Percentiles rank a stretch among this genome's conserved stretches.
phyloP scores from a whole-genome alignment of 1,284 basidiomycete genomes.

The Tremellales sp. region DNA sequence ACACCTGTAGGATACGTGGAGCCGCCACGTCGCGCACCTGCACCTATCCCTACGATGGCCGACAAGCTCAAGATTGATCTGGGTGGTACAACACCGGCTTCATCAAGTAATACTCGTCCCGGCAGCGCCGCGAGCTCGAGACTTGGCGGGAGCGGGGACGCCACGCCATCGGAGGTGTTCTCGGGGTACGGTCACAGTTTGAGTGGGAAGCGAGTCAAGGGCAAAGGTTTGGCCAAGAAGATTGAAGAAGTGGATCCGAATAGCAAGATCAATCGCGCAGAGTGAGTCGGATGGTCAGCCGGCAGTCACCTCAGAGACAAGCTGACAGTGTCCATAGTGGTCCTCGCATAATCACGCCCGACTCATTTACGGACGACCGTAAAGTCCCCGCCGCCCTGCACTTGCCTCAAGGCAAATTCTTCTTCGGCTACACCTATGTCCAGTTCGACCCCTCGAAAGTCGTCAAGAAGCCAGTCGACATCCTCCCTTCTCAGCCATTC shows the following conservation, averaged over 20 bases:
- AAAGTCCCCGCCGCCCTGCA: conserved; percentile 86
- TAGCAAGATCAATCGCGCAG: conserved; percentile 82
- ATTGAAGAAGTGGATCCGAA: conserved; percentile 71
- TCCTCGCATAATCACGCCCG: conserved; percentile 78
- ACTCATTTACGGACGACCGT: conserved; percentile 65
- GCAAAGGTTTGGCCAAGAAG: conserved; percentile 80
- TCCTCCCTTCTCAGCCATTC: conserved; percentile 21
- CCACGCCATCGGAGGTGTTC: conserved; percentile 75
- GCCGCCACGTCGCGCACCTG: conserved; percentile 76
- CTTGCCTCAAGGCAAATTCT: conserved; percentile 86
- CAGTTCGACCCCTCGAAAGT: conserved; percentile 58
- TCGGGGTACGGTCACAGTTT: conserved; percentile 88
- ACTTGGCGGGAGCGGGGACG: conserved; percentile 26
- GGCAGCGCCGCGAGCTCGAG: conserved; percentile 30
- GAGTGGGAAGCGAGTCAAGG: conserved; percentile 81
- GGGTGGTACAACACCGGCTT: conserved; percentile 63
- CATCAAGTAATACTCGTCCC: conserved; percentile 67
- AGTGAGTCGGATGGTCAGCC: too few relatives aligned
- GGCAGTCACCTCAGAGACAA: background rate
- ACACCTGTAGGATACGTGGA: conserved; percentile 70
- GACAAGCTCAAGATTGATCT: conserved; percentile 94
- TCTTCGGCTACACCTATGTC: conserved; percentile 83
- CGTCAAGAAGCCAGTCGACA: conserved; percentile 28
- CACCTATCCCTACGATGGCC: conserved; percentile 88
- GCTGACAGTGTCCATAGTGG: conserved; percentile 58